Conservation (phyloP, 2,329 filamentous ascomycete genomes). For the Penicillium janthinellum region DNA sequence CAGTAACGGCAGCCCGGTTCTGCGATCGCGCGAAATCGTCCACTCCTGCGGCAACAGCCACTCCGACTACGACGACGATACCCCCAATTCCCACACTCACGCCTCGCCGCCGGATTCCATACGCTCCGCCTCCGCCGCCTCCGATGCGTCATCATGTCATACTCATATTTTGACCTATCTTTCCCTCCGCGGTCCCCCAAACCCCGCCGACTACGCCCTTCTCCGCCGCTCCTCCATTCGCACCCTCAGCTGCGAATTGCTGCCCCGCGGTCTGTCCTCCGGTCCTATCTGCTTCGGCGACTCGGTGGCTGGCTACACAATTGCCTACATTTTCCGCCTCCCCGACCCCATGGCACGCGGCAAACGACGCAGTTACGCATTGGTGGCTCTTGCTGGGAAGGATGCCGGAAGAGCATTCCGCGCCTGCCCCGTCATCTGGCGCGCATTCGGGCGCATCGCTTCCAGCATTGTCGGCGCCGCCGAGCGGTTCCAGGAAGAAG, state of each 20-base stretch:
- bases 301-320: slow-evolving; percentile 58
- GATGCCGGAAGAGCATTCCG: slow-evolving; percentile 52
- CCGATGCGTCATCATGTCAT: slow-evolving; percentile 50
- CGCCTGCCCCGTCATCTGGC: slow-evolving; percentile 53
- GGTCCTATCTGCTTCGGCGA: slow-evolving; percentile 63
- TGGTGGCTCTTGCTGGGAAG: slow-evolving; percentile 59
- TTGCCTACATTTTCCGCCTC: slow-evolving; percentile 62
- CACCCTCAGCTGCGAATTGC: slow-evolving; percentile 58
- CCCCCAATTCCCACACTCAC: slow-evolving; percentile 38
- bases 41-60: slow-evolving; percentile 52
- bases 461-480: slow-evolving; percentile 53
- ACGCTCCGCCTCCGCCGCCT: slow-evolving; percentile 46
- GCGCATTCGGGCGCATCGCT: slow-evolving; percentile 58
- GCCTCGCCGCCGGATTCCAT: slow-evolving; percentile 43
- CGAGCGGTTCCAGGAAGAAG: slow-evolving; percentile 48
- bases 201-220: slow-evolving; percentile 56
- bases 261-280: slow-evolving; percentile 58
- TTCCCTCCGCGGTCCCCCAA: slow-evolving; percentile 58
- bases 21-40: slow-evolving; percentile 57
- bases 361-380: slow-evolving; percentile 58
- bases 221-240: slow-evolving; percentile 60
- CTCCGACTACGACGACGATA: slow-evolving; percentile 39
- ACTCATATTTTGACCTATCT: slow-evolving; percentile 61
- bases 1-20: slow-evolving; percentile 56
- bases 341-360: slow-evolving; percentile 61